A percentile compares a stretch with the other conserved stretches of the same genome.
phyloP scores from a whole-genome alignment of 108 stramenopile species.

The Phaeodactylum tricornutum region DNA sequence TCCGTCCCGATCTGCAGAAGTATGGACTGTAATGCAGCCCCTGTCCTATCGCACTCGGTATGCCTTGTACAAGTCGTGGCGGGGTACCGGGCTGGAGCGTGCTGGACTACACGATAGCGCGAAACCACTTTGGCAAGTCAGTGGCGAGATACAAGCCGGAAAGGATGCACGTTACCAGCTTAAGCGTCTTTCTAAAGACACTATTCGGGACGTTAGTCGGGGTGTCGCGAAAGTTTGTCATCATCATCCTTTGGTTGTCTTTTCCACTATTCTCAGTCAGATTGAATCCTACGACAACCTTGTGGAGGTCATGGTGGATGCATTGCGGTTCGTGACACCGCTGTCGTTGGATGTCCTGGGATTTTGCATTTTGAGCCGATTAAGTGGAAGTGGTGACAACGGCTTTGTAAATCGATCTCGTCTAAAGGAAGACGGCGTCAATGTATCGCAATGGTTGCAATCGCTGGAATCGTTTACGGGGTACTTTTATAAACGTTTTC shows the following conservation, averaged over 20 bases:
- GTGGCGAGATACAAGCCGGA: constrained; percentile 70
- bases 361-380: constrained; percentile 60
- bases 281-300: constrained; percentile 95
- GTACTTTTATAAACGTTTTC: constrained; percentile 66
- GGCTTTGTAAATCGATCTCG: constrained; percentile 39
- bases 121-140: constrained; percentile 48
- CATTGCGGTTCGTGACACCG: constrained; percentile 64
- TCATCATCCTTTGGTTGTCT: constrained; percentile 81
- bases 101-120: constrained; percentile 20
- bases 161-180: constrained; percentile 57
- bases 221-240: constrained; percentile 77
- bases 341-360: constrained; percentile 83
- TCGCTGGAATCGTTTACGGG: constrained; percentile 78
- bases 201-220: constrained; percentile 62
- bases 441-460: constrained; percentile 80
- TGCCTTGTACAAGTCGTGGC: constrained; percentile 65
- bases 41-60: constrained; percentile 67
- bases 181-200: constrained; percentile 87
- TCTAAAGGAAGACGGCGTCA: constrained; percentile 77
- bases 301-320: constrained; percentile 87
- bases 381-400: constrained; percentile 43
- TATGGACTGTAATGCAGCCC: constrained; percentile 52
- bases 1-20: constrained; percentile 44
- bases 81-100: constrained; percentile 51
- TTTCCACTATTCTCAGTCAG: constrained; percentile 70